These are phyloP conservation scores for Chlamydomonas eustigma DNA, from an alignment of 139 green algal species.

Conservation along the genomic window DNA sequence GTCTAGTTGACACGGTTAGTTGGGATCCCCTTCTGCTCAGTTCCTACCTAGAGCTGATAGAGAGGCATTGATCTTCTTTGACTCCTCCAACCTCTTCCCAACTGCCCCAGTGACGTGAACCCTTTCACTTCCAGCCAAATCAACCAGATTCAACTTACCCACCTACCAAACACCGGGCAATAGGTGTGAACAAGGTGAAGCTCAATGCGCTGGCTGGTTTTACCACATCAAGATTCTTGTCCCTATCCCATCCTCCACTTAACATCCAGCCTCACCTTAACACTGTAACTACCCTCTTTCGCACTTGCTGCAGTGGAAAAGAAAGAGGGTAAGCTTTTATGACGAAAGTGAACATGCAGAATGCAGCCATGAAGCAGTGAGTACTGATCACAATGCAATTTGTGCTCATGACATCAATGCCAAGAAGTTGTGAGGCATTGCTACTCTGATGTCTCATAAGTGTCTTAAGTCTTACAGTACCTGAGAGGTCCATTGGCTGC, in stretches of 20 bases:
- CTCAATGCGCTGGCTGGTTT: too few species aligned
- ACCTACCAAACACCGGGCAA: slow-evolving; percentile 47
- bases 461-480: too few species aligned
- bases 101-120: slow-evolving; percentile 89
- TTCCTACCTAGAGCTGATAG: slow-evolving; percentile 77
- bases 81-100: slow-evolving; percentile 90
- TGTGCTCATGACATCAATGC: too few species aligned
- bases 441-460: too few species aligned
- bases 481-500: too few species aligned
- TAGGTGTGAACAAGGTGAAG: neutral
- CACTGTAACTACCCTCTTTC: neutral
- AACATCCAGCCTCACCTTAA: neutral
- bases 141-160: slow-evolving; percentile 97
- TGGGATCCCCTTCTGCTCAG: too few species aligned
- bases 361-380: too few species aligned
- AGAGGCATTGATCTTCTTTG: slow-evolving; percentile 95
- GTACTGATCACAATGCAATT: too few species aligned
- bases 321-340: neutral
- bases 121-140: slow-evolving; percentile 91
- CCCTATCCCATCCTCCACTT: neutral
- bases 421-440: too few species aligned
- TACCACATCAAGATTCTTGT: too few species aligned
- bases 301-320: neutral
- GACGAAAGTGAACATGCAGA: too few species aligned
- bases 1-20: neutral